Evolutionary conservation across 768 basidiomycete species (phyloP), one percentile per base, ranked within the genome.

Genomic region (Postia placenta): DNA sequence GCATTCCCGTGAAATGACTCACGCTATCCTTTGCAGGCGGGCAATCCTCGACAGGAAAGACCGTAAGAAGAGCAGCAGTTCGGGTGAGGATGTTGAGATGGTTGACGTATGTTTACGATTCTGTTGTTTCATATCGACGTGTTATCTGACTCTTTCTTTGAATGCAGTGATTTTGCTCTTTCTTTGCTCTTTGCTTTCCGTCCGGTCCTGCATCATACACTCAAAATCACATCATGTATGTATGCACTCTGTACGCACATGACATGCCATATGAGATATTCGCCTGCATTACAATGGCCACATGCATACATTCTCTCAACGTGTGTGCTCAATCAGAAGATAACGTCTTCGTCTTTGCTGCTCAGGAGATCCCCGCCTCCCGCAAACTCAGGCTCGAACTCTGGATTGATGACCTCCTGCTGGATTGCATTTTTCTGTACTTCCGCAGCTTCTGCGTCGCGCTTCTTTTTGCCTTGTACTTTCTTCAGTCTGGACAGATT

Each of bases 401-500:
- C 65, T 1, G 40, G 43, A 12, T 44, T 42, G 9, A 60, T 62
- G 1, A 30, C 47, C 2, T 52, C 51, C 1, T 47, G 42, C 9
- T 41, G 56, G 2, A 52, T 50, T 17, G 45, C 53, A 28, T 44
- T 54, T 35, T 54, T 54, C 43, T 47, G 47, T 0, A 50, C 57
- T 25, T 68, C 65, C 7, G 67, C 61, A 12, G 65, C 63, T 19
- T 62, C 64, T 24, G 70, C 84, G 54, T 88, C 83, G 47, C 89
- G 75, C 68, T 95, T 95, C 79, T 95, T 97, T 78, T 95, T 97
- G 22, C 90, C 91, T 65, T 97, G 93, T 1, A 96, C 92, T 65
- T 96, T 95, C 72, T 97, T 97, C 57, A 97, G 69, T 60, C 95
- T 92, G 65, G n/a, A 25, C 43, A 43, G 41, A 36, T 14, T 11